A percentile compares a stretch with the other conserved stretches of the same genome.
Conservation (phyloP, 495 filamentous ascomycete genomes). For the Parathielavia appendiculata region DNA sequence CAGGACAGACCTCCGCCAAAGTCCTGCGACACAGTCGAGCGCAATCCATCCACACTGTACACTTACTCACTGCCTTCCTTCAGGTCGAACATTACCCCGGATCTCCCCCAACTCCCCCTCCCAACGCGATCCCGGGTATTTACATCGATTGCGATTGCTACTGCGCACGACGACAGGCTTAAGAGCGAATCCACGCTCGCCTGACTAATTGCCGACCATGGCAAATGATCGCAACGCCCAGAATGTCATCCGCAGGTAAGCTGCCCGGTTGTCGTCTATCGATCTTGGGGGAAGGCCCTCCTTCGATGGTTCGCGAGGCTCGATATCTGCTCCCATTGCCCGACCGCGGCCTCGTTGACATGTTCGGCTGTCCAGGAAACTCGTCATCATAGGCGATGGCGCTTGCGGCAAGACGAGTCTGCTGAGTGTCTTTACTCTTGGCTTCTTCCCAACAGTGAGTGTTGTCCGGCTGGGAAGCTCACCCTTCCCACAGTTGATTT, state of each 20-base stretch:
- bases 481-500: neutral
- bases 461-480: neutral
- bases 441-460: slow-evolving; percentile 96
- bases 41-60: slow-evolving; percentile 12
- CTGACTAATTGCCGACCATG: slow-evolving; percentile 25
- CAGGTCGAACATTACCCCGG: neutral
- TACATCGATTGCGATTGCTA: neutral
- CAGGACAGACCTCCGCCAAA: slow-evolving; percentile 1
- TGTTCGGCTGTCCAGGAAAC: slow-evolving; percentile 57
- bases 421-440: slow-evolving; percentile 94
- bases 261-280: neutral
- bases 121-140: neutral
- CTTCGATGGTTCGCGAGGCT: neutral
- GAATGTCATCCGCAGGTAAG: slow-evolving; percentile 37
- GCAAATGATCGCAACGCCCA: slow-evolving; percentile 26
- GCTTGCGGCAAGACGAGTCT: slow-evolving; percentile 98
- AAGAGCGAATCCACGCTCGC: slow-evolving; percentile 17
- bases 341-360: slow-evolving; percentile 15
- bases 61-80: neutral
- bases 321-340: neutral
- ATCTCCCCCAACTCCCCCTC: neutral
- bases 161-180: slow-evolving; percentile 18
- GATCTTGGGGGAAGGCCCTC: neutral
- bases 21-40: slow-evolving; percentile 1
- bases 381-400: slow-evolving; percentile 98